Base-by-base conservation (phyloP, 768 basidiomycete genomes). In the Clitopilus passeckerianus region DNA sequence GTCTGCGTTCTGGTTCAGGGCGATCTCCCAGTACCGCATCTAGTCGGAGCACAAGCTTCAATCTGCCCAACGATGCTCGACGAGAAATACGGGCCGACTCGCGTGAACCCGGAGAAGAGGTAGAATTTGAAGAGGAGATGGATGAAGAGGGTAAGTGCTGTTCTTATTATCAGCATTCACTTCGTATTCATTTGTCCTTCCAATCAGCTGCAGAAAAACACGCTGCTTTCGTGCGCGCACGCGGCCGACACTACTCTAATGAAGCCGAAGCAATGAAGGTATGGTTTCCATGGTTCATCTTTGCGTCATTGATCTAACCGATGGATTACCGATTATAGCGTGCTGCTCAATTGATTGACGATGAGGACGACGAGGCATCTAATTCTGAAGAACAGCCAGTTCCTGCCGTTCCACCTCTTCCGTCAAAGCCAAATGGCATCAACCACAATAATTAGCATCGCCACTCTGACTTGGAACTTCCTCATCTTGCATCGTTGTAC, bases 191-290 rank as follows among this genome's bases (percentile, higher is more conserved):
- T 22, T 33, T 6, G 33, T 14, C 9, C 24, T 37, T 53, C n/a
- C 34, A 54, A 56, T 14, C 61, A 94, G 92, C 91, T 60, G 86
- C 86, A 53, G 87, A 82, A 35, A 93, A 91, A 73, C 92, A 91
- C 65, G 90, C 86, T 14, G 92, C 79, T 22, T 94, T 94, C 66
- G 78, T 93, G 33, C 83, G 84, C 63, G 91, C 91, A 22, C 82
- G 92, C 22, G 90, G 89, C 57, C 79, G 90, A 58, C 93, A 94
- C 67, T 94, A 94, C 65, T 93, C 91, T 5, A 93, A 94, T 55
- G 93, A 95, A 69, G 93, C 90, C 1, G 90, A 93, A 69, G 93
- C 91, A 16, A 93, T 95, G 93, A 93, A 93, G 85, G 91, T 89
- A 72, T 52, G 71, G 53, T 54, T n/a, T 50, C 44, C 18, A 54